These are phyloP conservation scores for Grosmannia clavigera DNA, from an alignment of 2,329 filamentous ascomycete genomes.

Conservation along the genomic window DNA sequence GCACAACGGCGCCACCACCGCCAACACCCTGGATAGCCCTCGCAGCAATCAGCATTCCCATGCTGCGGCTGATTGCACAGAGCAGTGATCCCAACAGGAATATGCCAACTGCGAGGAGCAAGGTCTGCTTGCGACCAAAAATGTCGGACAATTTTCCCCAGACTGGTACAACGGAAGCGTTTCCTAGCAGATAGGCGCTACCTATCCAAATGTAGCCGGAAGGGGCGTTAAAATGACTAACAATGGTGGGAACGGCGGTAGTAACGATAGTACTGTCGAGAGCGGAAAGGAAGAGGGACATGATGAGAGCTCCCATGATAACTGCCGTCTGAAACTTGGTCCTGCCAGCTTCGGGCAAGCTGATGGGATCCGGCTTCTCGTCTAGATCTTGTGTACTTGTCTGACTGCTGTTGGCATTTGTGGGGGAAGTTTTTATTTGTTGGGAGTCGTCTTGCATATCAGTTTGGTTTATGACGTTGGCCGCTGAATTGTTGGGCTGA, in stretches of 20 bases:
- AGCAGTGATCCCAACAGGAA: slow-evolving; percentile 43
- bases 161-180: slow-evolving; percentile 51
- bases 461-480: neutral
- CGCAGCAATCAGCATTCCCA: slow-evolving; percentile 39
- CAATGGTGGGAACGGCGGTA: slow-evolving; percentile 54
- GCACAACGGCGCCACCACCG: slow-evolving; percentile 39
- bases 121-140: slow-evolving; percentile 43
- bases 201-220: slow-evolving; percentile 68
- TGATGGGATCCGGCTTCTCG: neutral
- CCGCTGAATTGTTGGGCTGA: neutral
- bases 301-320: neutral
- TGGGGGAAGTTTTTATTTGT: neutral
- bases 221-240: slow-evolving; percentile 48
- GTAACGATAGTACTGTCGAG: slow-evolving; percentile 50
- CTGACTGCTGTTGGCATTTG: neutral
- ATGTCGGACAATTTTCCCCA: slow-evolving; percentile 54
- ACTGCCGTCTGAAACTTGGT: neutral
- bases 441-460: neutral
- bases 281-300: slow-evolving; percentile 35
- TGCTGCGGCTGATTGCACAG: slow-evolving; percentile 35
- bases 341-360: neutral
- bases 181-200: slow-evolving; percentile 57
- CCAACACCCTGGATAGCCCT: slow-evolving; percentile 44
- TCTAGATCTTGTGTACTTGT: neutral
- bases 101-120: slow-evolving; percentile 33